phyloP scores from a whole-genome alignment of 306 rosid genomes.

The Cicer cuneatum region DNA sequence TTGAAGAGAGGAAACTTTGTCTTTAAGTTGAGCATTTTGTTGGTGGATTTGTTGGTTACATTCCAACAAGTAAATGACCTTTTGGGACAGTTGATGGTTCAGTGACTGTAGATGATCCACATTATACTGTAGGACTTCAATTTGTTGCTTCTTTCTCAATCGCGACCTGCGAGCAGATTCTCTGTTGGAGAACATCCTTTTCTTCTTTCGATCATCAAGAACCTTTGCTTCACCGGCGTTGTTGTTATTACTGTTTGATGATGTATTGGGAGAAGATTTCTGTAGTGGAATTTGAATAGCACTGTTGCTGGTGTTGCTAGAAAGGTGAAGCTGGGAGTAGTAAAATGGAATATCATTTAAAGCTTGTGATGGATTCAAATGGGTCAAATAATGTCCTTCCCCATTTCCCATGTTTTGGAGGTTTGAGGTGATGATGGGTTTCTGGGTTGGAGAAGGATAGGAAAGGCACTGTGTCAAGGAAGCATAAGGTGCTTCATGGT shows the following conservation, averaged over 20 bases:
- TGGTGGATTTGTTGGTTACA: constrained; percentile 53
- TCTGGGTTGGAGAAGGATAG: constrained; percentile 39
- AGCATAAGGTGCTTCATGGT: constrained; percentile 40
- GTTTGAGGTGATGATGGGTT: constrained; percentile 36
- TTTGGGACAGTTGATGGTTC: constrained; percentile 51
- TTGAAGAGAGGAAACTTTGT: constrained; percentile 52
- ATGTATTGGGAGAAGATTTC: constrained; percentile 45
- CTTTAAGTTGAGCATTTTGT: constrained; percentile 53
- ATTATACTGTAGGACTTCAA: constrained; percentile 49
- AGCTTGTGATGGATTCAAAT: constrained; percentile 37
- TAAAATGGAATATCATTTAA: constrained; percentile 43
- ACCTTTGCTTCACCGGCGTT: constrained; percentile 66
- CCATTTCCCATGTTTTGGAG: constrained; percentile 39
- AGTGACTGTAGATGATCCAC: constrained; percentile 47
- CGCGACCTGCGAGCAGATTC: constrained; percentile 79
- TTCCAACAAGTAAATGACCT: constrained; percentile 55
- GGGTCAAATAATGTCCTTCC: constrained; percentile 33
- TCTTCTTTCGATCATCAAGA: constrained; percentile 68
- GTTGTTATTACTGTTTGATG: constrained; percentile 63
- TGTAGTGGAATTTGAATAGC: constrained; percentile 44
- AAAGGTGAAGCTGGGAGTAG: constrained; percentile 46
- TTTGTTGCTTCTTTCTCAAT: constrained; percentile 69
- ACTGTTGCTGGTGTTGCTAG: constrained; percentile 21
- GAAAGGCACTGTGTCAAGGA: constrained; percentile 36
- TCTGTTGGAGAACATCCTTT: constrained; percentile 82